Evolutionary conservation across 257 asterid species (phyloP).

Genomic region (Jacaranda copaia): DNA sequence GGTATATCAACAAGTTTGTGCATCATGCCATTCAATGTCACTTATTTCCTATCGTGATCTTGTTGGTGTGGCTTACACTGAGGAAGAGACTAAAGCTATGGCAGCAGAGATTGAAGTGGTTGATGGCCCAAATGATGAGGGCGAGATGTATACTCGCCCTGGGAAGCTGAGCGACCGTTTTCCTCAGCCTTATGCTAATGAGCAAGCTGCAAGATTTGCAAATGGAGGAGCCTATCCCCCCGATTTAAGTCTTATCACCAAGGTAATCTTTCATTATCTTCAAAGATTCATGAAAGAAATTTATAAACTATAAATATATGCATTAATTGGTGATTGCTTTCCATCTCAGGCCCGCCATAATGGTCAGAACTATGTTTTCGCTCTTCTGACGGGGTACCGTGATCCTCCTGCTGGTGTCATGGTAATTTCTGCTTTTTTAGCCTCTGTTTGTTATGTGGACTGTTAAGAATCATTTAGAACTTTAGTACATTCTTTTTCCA

Average conservation of each 20-base stretch:
- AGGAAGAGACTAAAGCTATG: conserved; percentile 86
- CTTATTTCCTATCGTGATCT: conserved; percentile 77
- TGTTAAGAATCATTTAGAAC: background rate
- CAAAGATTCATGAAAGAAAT: background rate
- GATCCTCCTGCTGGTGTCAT: conserved; percentile 85
- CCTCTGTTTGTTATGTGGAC: conserved; percentile 1
- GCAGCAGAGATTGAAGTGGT: conserved; percentile 87
- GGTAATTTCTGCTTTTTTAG: conserved; percentile 44
- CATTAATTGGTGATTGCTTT: conserved; percentile 24
- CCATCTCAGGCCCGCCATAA: conserved; percentile 72
- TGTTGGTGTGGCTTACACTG: conserved; percentile 87
- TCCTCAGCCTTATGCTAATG: conserved; percentile 80
- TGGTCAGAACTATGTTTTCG: conserved; percentile 76
- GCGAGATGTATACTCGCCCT: conserved; percentile 83
- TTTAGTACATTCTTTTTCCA: background rate
- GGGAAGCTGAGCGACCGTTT: conserved; percentile 85
- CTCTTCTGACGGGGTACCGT: conserved; percentile 79
- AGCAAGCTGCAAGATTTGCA: conserved; percentile 84
- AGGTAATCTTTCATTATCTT: conserved; percentile 45
- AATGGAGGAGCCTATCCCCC: conserved; percentile 94
- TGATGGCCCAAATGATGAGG: conserved; percentile 88
- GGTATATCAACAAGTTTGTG: conserved; percentile 81
- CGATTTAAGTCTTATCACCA: conserved; percentile 82
- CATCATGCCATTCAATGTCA: conserved; percentile 89
- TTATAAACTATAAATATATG: background rate